Conservation (phyloP, 2,329 filamentous ascomycete species). For the Penicillium sp. region DNA sequence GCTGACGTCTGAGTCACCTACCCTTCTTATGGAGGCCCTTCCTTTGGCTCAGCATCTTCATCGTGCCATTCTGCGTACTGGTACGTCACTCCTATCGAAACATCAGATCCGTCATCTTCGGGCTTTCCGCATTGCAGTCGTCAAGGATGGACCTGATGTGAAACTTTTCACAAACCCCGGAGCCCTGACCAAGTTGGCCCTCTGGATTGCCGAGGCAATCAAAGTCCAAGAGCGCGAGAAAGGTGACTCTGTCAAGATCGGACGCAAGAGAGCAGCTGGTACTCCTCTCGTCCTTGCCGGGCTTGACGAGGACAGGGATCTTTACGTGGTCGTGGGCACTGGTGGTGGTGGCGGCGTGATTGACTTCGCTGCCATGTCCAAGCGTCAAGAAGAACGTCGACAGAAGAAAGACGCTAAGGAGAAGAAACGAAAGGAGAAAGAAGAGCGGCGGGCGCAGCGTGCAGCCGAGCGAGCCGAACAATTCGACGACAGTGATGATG, state of each 20-base stretch:
- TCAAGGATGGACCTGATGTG: slow-evolving; percentile 93
- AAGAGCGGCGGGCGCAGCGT: slow-evolving; percentile 66
- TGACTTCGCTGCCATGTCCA: slow-evolving; percentile 68
- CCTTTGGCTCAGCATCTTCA: slow-evolving; percentile 87
- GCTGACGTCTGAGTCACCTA: slow-evolving; percentile 52
- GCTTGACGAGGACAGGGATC: slow-evolving; percentile 81
- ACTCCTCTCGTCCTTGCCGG: slow-evolving; percentile 90
- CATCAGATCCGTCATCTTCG: slow-evolving; percentile 90
- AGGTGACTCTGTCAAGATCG: slow-evolving; percentile 66
- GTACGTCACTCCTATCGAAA: slow-evolving; percentile 89
- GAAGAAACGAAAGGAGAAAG: slow-evolving; percentile 67
- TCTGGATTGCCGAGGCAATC: slow-evolving; percentile 94
- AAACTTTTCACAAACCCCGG: slow-evolving; percentile 91
- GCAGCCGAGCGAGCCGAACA: slow-evolving; percentile 57
- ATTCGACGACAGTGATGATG: slow-evolving; percentile 62
- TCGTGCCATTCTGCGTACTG: slow-evolving; percentile 89
- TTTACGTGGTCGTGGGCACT: slow-evolving; percentile 92
- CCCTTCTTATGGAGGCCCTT: slow-evolving; percentile 72
- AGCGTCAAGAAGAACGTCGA: slow-evolving; percentile 68
- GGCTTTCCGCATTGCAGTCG: slow-evolving; percentile 92
- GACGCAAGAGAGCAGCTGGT: slow-evolving; percentile 55
- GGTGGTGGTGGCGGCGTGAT: slow-evolving; percentile 82
- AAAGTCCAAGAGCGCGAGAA: slow-evolving; percentile 86
- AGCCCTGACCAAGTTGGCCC: slow-evolving; percentile 87
- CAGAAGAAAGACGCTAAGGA: slow-evolving; percentile 68